phyloP scores from a whole-genome alignment of 176 grass and related monocot genomes.

The Phragmites australis region DNA sequence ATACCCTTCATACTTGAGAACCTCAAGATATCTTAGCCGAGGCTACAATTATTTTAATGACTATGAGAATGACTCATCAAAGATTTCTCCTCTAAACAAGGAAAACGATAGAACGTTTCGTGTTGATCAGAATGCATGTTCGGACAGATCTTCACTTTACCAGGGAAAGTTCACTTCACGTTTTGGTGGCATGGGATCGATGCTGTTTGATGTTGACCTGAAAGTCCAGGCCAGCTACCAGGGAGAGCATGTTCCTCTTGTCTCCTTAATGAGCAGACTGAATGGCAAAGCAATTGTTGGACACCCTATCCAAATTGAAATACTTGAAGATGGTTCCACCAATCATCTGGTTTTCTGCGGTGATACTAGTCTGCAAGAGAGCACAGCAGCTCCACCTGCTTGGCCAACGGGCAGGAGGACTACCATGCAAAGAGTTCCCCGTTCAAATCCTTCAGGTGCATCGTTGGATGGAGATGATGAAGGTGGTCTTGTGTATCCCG shows the following conservation, averaged over 20 bases:
- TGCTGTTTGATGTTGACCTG: constrained; percentile 81
- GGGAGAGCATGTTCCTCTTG: constrained; percentile 95
- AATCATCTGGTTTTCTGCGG: constrained; percentile 53
- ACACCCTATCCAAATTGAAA: constrained; percentile 96
- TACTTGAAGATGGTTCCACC: constrained; percentile 76
- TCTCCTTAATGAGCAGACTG: constrained; percentile 96
- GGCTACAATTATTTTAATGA: constrained; percentile 47
- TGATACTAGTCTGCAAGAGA: constrained; percentile 53
- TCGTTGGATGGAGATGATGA: constrained; percentile 59
- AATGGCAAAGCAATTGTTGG: constrained; percentile 98
- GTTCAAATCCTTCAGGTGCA: constrained; percentile 58
- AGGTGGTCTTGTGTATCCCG: constrained; percentile 40
- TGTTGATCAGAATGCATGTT: constrained; percentile 39
- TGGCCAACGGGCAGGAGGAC: constrained; percentile 93
- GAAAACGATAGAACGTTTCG: constrained; percentile 40
- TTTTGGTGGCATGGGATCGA: constrained; percentile 45
- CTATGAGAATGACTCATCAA: constrained; percentile 55
- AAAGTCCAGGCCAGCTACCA: constrained; percentile 95
- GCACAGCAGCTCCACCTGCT: constrained; percentile 56
- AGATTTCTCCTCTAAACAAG: constrained; percentile 41
- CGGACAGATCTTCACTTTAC: constrained; percentile 54
- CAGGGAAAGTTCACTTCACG: constrained; percentile 43
- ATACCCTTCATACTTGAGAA: constrained; percentile 55
- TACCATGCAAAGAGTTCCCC: constrained; percentile 88
- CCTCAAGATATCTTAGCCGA: constrained; percentile 57